Conservation (phyloP, 2,329 filamentous ascomycete species). For the Botryotinia calthae region DNA sequence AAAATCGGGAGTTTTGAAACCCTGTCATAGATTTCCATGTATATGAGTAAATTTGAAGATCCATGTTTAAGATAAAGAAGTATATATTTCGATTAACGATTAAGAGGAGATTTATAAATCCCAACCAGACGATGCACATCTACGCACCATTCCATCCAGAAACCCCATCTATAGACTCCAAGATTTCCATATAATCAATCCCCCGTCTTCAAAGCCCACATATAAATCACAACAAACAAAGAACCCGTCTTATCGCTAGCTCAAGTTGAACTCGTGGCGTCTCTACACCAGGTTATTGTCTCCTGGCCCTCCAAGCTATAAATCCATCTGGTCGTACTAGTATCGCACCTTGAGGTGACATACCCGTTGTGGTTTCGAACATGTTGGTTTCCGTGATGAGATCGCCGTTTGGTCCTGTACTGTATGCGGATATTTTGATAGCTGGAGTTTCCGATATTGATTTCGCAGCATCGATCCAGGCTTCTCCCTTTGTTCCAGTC, state of each 20-base stretch:
- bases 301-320: constrained; percentile 37
- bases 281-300: not conserved
- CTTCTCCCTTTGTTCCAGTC: constrained; percentile 27
- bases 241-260: not conserved
- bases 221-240: not conserved
- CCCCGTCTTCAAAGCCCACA: not conserved
- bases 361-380: constrained; percentile 34
- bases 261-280: not conserved
- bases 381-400: constrained; percentile 21
- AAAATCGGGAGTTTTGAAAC: not conserved
- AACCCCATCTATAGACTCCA: not conserved
- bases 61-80: not conserved
- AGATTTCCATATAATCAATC: not conserved
- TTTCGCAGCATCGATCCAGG: constrained; percentile 25
- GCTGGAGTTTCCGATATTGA: constrained; percentile 17
- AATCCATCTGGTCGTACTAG: constrained; percentile 41
- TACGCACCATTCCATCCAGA: not conserved
- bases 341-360: constrained; percentile 36
- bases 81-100: not conserved
- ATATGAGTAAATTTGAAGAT: no score
- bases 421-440: constrained; percentile 24
- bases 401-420: constrained; percentile 23
- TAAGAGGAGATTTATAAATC: not conserved
- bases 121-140: not conserved
- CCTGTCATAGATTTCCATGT: not conserved